A percentile compares a stretch with the other conserved stretches of the same genome.
phyloP scores from a whole-genome alignment of 129 eudicot species.

The Tagetes patula region DNA sequence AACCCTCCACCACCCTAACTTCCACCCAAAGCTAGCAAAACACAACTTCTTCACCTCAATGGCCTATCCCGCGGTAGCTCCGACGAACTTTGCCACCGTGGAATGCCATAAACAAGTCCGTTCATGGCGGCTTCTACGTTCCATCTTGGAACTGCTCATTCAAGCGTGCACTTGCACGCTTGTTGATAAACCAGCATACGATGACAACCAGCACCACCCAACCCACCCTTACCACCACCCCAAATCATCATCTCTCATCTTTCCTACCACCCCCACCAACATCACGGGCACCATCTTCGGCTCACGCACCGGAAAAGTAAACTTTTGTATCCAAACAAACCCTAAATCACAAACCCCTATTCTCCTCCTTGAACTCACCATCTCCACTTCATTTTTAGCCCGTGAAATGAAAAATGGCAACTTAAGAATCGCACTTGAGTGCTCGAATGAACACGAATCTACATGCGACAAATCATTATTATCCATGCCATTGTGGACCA shows the following conservation, averaged over 20 bases:
- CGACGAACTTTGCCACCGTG: constrained; percentile 58
- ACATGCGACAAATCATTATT: constrained; percentile 28
- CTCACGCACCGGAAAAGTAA: constrained; percentile 58
- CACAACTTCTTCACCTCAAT: constrained; percentile 9
- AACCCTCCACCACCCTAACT: constrained; percentile 35
- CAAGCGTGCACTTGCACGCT: constrained; percentile 69
- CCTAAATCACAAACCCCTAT: constrained; percentile 50
- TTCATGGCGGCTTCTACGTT: constrained; percentile 85
- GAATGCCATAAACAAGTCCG: constrained; percentile 93
- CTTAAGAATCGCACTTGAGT: constrained; percentile 58
- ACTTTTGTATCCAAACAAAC: constrained; percentile 68
- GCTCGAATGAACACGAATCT: constrained; percentile 15
- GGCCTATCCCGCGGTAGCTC: constrained; percentile 41
- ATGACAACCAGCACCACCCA: constrained; percentile 6
- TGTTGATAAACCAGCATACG: constrained; percentile 30
- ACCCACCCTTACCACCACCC: constrained; percentile 24
- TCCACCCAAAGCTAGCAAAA: constrained; percentile 21
- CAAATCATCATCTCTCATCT: constrained; percentile 29
- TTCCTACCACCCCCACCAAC: constrained; percentile 35
- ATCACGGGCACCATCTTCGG: constrained; percentile 76
- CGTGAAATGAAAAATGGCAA: constrained; percentile 68
- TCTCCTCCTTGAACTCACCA: constrained; percentile 72
- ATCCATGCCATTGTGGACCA: constrained; percentile 60
- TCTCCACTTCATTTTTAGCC: constrained; percentile 62
- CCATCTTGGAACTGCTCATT: constrained; percentile 58